Percentiles rank a stretch among this genome's conserved stretches.
Conservation (phyloP, 345 rosid species). For the Citrus unshiu region DNA sequence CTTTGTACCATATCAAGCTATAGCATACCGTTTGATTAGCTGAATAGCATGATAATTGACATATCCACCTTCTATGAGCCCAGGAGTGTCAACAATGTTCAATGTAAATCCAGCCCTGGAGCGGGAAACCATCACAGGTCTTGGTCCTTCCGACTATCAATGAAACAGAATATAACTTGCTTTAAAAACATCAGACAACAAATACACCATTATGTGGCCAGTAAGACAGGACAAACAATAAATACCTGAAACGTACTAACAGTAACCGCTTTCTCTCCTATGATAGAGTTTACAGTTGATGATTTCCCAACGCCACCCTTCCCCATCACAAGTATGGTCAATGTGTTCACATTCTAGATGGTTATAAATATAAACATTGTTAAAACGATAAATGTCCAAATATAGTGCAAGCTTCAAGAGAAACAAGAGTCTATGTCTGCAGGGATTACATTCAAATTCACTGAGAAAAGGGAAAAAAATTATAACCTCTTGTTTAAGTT, state of each 20-base stretch:
- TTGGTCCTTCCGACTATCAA: constrained; percentile 54
- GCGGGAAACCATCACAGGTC: constrained; percentile 81
- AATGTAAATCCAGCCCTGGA: constrained; percentile 68
- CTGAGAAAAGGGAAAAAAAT: constrained; percentile 1
- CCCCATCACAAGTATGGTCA: constrained; percentile 84
- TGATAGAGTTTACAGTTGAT: constrained; percentile 76
- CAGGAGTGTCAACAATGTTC: constrained; percentile 79
- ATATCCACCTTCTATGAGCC: constrained; percentile 84
- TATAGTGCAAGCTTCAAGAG: background rate
- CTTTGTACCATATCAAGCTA: background rate
- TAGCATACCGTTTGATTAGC: constrained; percentile 56
- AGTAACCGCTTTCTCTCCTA: constrained; percentile 67
- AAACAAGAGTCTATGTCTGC: background rate
- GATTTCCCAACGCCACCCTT: constrained; percentile 94
- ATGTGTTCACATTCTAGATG: constrained; percentile 52
- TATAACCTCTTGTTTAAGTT: constrained; percentile 66
- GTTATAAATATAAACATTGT: background rate
- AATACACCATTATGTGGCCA: background rate
- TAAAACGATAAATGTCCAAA: constrained; percentile 4
- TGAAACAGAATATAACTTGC: background rate
- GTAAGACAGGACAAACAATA: background rate
- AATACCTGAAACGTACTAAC: constrained; percentile 77
- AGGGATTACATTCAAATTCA: background rate
- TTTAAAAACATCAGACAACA: background rate
- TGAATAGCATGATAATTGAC: constrained; percentile 74